Evolutionary conservation across 108 stramenopile genomes (phyloP), one percentile per base, ranked within the genome.

Genomic region (Cyclotella sp.): DNA sequence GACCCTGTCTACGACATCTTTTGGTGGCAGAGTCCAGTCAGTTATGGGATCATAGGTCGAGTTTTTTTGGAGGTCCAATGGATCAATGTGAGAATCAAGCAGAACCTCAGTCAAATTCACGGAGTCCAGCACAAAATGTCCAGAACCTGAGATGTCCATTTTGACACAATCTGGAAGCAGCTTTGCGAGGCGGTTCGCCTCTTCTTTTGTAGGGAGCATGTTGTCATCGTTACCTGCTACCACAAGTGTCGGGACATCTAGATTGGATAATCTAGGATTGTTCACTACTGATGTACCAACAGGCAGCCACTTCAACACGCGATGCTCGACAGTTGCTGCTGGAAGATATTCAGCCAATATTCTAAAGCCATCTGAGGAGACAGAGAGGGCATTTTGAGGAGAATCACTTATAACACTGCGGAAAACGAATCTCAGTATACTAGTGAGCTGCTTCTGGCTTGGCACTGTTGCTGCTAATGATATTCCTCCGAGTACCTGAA

Each of bases 21-120:
- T 63, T 11, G 89, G 68, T 7, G 95, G 95, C 5, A 87, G 69
- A 24, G 69, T 83, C 92, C 92, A 96, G 68, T 93, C 95, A 28
- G 64, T 52, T 40, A 96, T 87, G 14, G 90, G 86, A 78, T 96
- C 92, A 47, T 91, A 92, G 5, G 64, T 21, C 47, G 79, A 75
- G 30, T 58, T 68, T 58, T 79, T 68, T n/a, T 82, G 75, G 15
- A 45, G 29, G 40, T 84, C 45, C 22, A 91, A 62, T 27, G 91
- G 91, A 81, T 91, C 85, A 62, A 94, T 82, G 13, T 90, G 77
- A 27, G 93, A 89, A 55, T 92, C 92, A 21, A 95, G 44, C 9
- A 95, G 82, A 40, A 89, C 87, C 73, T 93, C 91, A n/a, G 95
- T 96, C 41, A 96, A 78, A 76, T 96, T 96, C 49, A 96, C 84